Conservation (phyloP, 257 asterid genomes). For the Fraxinus anomala region DNA sequence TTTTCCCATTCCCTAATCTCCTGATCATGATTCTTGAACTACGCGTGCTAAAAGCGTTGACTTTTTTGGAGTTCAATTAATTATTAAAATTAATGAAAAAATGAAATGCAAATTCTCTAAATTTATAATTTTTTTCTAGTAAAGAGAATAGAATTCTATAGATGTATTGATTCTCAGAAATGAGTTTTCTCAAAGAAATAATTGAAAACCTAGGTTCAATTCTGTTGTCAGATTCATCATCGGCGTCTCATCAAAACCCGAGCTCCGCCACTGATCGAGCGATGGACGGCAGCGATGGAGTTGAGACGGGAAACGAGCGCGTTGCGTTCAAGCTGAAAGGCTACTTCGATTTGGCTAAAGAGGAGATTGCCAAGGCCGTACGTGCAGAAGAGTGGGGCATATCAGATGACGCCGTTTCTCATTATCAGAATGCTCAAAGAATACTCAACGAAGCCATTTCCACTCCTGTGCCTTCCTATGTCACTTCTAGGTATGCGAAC, state of each 20-base stretch:
- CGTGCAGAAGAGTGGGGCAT: conserved; percentile 97
- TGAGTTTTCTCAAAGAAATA: conserved; percentile 67
- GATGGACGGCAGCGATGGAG: conserved; percentile 75
- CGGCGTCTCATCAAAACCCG: conserved; percentile 42
- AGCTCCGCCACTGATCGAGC: conserved; percentile 35
- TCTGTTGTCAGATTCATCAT: conserved; percentile 54
- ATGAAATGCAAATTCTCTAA: not conserved
- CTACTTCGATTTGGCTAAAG: conserved; percentile 88
- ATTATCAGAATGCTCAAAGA: conserved; percentile 68
- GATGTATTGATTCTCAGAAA: conserved; percentile 24
- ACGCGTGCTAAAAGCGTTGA: too few species aligned
- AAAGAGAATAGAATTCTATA: not conserved
- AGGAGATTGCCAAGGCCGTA: conserved; percentile 81
- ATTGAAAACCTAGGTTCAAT: conserved; percentile 63
- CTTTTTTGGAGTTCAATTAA: too few species aligned
- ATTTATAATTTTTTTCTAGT: not conserved
- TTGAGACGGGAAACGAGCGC: conserved; percentile 86
- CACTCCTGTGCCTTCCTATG: conserved; percentile 87
- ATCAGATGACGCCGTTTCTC: conserved; percentile 66
- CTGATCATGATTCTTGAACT: too few species aligned
- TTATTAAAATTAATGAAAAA: too few species aligned
- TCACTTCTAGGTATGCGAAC: conserved; percentile 64
- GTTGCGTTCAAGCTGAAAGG: conserved; percentile 82
- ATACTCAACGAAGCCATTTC: conserved; percentile 75
- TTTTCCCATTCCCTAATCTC: too few species aligned